Evolutionary conservation across 2,329 filamentous ascomycete genomes (phyloP), one percentile per base, ranked within the genome.

Genomic region (Diaporthe sp.): DNA sequence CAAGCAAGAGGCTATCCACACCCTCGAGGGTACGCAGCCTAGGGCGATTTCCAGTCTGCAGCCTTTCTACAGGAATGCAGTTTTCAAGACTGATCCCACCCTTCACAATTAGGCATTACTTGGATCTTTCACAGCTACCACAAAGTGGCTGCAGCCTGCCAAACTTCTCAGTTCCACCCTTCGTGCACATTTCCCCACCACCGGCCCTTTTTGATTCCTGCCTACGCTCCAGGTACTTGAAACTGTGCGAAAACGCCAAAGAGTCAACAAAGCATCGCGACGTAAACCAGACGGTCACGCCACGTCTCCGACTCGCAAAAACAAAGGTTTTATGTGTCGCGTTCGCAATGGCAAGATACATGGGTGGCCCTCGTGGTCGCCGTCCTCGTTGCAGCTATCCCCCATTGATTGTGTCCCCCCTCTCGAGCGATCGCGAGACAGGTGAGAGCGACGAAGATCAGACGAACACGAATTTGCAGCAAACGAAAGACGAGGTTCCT

Each of bases 321-420:
- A 39, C 37, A 55, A 42, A 28, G 34, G n/a, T 4, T 31, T 42
- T 22, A 4, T 42, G 8, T 55, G 34, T 4, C n/a, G 25, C 42
- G 2, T 17, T 44, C 4, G 34, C 42, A 34, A 73, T 73, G 71
- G 71, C 71, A 44, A 65, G 71, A 31, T 73, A 73, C 49, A 65
- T 65, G 58, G 71, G 71, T 15, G 71, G 58, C 71, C 71, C 71
- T 44, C 71, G 71, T 28, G 59, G 46, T 2, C 19, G 17, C 13
- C 58, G 34, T 22, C 0, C 13, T 44, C 17, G 34, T n/a, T 12
- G 3, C 17, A 17, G 17, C 42, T 31, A 7, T 22, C 17, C 5
- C 7, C n/a, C 22, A 4, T 22, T 8, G 12, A 15, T 71, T 39
- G 68, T 25, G 44, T 46, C 49, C 4, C 25, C 37, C n/a, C 3